A percentile compares a stretch with the other conserved stretches of the same genome.
Conservation (phyloP, 805 yeast genomes). For the Schizosaccharomyces lindneri region DNA sequence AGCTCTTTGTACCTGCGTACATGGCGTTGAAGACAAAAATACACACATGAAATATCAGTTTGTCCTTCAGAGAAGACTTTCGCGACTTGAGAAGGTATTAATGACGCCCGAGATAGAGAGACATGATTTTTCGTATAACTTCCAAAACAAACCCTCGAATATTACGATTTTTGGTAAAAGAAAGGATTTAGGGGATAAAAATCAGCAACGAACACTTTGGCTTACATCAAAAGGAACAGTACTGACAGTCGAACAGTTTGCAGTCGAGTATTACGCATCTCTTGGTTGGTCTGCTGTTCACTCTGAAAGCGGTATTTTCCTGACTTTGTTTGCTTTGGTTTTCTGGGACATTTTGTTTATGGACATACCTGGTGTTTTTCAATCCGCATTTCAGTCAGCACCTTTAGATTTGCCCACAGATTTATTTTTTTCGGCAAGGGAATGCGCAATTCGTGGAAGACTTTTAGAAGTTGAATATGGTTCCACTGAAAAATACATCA, state of each 20-base stretch:
- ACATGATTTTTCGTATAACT: background rate
- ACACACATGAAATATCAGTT: slow-evolving; percentile 8
- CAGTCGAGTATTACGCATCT: slow-evolving; percentile 11
- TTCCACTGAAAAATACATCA: background rate
- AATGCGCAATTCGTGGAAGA: slow-evolving; percentile 10
- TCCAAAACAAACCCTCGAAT: background rate
- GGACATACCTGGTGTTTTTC: slow-evolving; percentile 10
- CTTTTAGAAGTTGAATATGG: slow-evolving; percentile 7
- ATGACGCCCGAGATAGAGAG: slow-evolving; percentile 4
- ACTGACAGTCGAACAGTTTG: slow-evolving; percentile 15
- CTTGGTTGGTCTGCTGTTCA: slow-evolving; percentile 16
- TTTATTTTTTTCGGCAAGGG: slow-evolving; percentile 9
- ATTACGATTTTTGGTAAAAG: slow-evolving; percentile 4
- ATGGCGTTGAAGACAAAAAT: slow-evolving; percentile 7
- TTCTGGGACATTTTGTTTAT: slow-evolving; percentile 10
- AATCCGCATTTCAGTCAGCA: slow-evolving; percentile 13
- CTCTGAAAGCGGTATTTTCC: slow-evolving; percentile 14
- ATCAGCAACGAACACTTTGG: slow-evolving; percentile 6
- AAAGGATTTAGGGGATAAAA: slow-evolving; percentile 2
- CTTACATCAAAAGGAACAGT: background rate
- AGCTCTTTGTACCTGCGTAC: slow-evolving; percentile 6
- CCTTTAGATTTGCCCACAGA: slow-evolving; percentile 13
- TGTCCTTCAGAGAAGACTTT: slow-evolving; percentile 7
- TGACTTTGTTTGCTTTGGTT: slow-evolving; percentile 14
- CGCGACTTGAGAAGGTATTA: slow-evolving; percentile 6